These are phyloP conservation scores for Peronosclerospora sorghi DNA, from an alignment of 352 stramenopile genomes.

Conservation along the genomic window DNA sequence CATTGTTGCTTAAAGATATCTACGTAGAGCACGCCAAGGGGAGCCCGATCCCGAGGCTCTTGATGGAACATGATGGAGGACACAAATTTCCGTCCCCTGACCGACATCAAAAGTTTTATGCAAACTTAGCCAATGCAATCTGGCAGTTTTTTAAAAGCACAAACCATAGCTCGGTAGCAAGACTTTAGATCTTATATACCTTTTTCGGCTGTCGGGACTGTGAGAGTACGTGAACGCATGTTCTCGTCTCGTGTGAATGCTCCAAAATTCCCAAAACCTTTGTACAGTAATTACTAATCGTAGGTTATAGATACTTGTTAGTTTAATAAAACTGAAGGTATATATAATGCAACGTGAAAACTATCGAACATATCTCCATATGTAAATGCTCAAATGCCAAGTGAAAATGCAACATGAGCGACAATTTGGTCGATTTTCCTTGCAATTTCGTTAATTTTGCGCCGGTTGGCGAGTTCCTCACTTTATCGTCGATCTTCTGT, in stretches of 20 bases:
- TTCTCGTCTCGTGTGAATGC: too few relatives aligned
- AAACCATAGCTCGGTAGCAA: constrained; percentile 17
- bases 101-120: constrained; percentile 35
- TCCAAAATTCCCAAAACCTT: too few relatives aligned
- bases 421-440: constrained; percentile 14
- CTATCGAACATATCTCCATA: too few relatives aligned
- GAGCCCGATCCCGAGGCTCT: constrained; percentile 20
- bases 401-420: constrained; percentile 29
- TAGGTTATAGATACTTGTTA: too few relatives aligned
- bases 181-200: constrained; percentile 9
- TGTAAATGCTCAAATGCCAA: constrained; percentile 15
- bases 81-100: constrained; percentile 63
- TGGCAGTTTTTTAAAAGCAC: constrained; percentile 35
- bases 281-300: too few relatives aligned
- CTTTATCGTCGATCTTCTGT: constrained; percentile 6
- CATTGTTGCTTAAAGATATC: constrained; percentile 30
- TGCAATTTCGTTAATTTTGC: constrained; percentile 21
- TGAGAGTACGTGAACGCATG: too few relatives aligned
- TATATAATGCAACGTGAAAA: too few relatives aligned
- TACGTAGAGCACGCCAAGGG: constrained; percentile 27
- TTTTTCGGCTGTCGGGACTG: too few relatives aligned
- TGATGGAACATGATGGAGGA: constrained; percentile 34
- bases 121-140: constrained; percentile 27
- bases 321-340: too few relatives aligned
- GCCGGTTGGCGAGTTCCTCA: constrained; percentile 27